phyloP scores from a whole-genome alignment of 371 early-diverging fungal species.

The Polyrhizophydium stewartii region DNA sequence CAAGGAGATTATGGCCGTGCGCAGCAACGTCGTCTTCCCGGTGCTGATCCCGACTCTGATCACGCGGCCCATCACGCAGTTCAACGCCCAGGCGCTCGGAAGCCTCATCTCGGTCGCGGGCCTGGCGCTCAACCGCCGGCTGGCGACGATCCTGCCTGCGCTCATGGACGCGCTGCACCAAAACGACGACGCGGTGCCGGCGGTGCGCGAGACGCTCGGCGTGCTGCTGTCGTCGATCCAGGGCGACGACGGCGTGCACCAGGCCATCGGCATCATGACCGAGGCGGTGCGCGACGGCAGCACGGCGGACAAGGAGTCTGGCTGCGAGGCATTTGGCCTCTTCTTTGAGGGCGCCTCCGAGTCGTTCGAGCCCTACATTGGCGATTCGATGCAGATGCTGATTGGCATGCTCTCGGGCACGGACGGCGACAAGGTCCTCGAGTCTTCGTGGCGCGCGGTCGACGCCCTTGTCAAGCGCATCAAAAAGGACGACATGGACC shows the following conservation, averaged over 20 bases:
- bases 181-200: slow-evolving; percentile 64
- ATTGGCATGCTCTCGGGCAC: slow-evolving; percentile 58
- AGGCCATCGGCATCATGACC: slow-evolving; percentile 63
- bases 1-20: slow-evolving; percentile 94
- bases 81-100: slow-evolving; percentile 88
- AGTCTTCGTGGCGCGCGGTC: slow-evolving; percentile 74
- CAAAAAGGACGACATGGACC: slow-evolving; percentile 81
- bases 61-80: slow-evolving; percentile 78
- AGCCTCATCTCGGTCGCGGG: slow-evolving; percentile 92
- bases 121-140: slow-evolving; percentile 72
- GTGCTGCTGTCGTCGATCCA: slow-evolving; percentile 69
- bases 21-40: slow-evolving; percentile 93
- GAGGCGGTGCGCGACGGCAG: slow-evolving; percentile 59
- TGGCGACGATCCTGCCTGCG: slow-evolving; percentile 73
- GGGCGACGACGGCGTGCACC: slow-evolving; percentile 70
- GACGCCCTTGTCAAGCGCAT: slow-evolving; percentile 75
- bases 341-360: slow-evolving; percentile 65
- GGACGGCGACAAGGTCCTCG: slow-evolving; percentile 45
- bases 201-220: slow-evolving; percentile 62
- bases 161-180: slow-evolving; percentile 73
- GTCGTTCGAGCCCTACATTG: slow-evolving; percentile 53
- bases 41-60: slow-evolving; percentile 90
- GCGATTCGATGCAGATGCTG: slow-evolving; percentile 80
- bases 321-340: slow-evolving; percentile 36
- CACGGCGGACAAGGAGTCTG: slow-evolving; percentile 7